Conservation (phyloP, 768 basidiomycete genomes). For the Leccinum truebloodii region DNA sequence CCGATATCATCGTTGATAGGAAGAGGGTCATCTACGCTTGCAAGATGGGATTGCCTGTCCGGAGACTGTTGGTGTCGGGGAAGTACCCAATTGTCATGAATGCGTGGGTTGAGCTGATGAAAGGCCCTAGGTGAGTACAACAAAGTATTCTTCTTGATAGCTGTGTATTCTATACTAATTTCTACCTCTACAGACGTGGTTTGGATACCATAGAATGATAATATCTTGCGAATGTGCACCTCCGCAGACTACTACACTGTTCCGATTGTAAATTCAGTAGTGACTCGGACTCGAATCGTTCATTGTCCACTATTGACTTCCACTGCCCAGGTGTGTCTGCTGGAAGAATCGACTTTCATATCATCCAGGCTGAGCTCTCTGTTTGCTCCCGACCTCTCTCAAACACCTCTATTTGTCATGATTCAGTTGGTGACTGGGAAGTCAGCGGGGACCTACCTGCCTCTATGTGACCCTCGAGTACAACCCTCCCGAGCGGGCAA, state of each 20-base stretch:
- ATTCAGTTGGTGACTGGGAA: too few relatives aligned
- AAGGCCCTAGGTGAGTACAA: too few relatives aligned
- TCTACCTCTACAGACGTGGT: background rate
- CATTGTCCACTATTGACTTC: background rate
- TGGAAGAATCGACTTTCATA: slow-evolving; percentile 67
- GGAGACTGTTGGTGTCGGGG: background rate
- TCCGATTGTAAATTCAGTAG: background rate
- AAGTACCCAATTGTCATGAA: background rate
- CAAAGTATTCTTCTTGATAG: background rate
- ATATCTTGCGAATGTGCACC: too few relatives aligned
- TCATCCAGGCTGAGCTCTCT: slow-evolving; percentile 93
- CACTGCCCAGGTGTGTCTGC: slow-evolving; percentile 8
- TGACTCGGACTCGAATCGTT: slow-evolving; percentile 4
- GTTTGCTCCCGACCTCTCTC: slow-evolving; percentile 53
- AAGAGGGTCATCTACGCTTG: background rate
- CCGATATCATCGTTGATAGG: background rate
- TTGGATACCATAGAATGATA: background rate
- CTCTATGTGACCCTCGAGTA: too few relatives aligned
- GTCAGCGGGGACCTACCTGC: too few relatives aligned
- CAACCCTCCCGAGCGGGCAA: too few relatives aligned
- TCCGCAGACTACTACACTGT: background rate
- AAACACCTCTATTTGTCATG: slow-evolving; percentile 77
- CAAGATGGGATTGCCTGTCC: background rate
- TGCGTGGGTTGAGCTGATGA: background rate
- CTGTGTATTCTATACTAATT: background rate